Evolutionary conservation across 306 rosid genomes (phyloP), one percentile per base, ranked within the genome.

Genomic region (Clitoria ternatea): DNA sequence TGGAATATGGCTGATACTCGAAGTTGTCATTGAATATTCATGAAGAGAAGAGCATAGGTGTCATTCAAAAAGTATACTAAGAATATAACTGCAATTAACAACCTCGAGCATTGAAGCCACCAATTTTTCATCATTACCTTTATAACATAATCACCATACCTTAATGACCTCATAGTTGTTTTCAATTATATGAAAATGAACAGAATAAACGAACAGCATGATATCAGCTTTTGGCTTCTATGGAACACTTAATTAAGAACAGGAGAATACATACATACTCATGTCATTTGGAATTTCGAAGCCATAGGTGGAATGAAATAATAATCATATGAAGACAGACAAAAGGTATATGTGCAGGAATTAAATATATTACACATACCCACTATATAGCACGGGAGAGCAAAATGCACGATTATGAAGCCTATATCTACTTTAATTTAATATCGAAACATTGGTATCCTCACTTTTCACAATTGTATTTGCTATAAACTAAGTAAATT

Each of bases 301-400:
- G 87, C 83, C 61, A 26, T 13, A n/a, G 18, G 63, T 71, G 29
- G 61, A 35, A 79, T 44, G 75, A 22, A 81, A 72, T 23, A 70
- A 45, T 70, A 75, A 76, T 73, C 61, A 73, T 57, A 52, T 14
- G 69, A 15, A 78, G 35, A 66, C 65, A 39, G 80, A 72, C 70
- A 77, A 73, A 79, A 79, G 45, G 76, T 36, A 71, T 55, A 32
- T 44, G 56, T 74, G 66, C 55, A 66, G 65, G 55, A 82, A 73
- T 69, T 50, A 50, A 77, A 79, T 77, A 73, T n/a, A n/a, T n/a
- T n/a, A n/a, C n/a, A n/a, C n/a, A 72, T 74, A 62, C 59, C 22
- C 42, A 70, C 75, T 37, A 52, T 49, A 73, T 80, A 77, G 90
- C 92, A 88, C 84, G 84, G 82, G 84, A 74, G 85, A 70, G 61